Conservation (phyloP, 345 rosid genomes). For the rapeseed (Brassica napus) region DNA sequence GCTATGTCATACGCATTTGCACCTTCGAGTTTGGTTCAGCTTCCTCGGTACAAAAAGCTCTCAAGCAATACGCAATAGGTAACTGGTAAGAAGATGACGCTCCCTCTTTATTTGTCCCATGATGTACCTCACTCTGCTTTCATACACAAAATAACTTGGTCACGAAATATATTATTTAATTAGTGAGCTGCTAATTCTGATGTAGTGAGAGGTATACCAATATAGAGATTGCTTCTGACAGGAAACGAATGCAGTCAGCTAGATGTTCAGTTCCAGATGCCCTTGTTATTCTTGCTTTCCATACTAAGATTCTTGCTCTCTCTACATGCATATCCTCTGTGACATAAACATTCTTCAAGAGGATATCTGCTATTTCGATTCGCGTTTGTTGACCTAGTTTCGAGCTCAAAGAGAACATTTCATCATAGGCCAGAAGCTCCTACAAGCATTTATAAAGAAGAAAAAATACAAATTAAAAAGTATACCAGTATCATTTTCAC, state of each 20-base stretch:
- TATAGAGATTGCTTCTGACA: slow-evolving; percentile 70
- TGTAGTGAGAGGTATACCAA: slow-evolving; percentile 45
- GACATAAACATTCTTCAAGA: slow-evolving; percentile 54
- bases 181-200: not conserved
- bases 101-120: slow-evolving; percentile 28
- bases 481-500: slow-evolving; percentile 14
- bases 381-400: slow-evolving; percentile 59
- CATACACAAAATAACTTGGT: slow-evolving; percentile 11
- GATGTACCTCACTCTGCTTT: slow-evolving; percentile 43
- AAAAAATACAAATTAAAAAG: slow-evolving; percentile 8
- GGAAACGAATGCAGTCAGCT: slow-evolving; percentile 53
- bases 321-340: slow-evolving; percentile 41
- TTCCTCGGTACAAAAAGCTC: slow-evolving; percentile 73
- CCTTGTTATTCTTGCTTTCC: slow-evolving; percentile 60
- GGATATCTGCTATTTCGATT: slow-evolving; percentile 52
- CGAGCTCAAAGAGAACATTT: slow-evolving; percentile 48
- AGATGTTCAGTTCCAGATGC: slow-evolving; percentile 54
- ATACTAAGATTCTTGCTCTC: slow-evolving; percentile 64
- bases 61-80: slow-evolving; percentile 70
- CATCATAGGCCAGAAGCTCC: slow-evolving; percentile 82
- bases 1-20: slow-evolving; percentile 40
- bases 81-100: slow-evolving; percentile 47
- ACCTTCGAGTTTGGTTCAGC: slow-evolving; percentile 80
- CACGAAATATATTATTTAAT: slow-evolving; percentile 11
- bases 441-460: slow-evolving; percentile 37